Evolutionary conservation across 139 green algal genomes (phyloP).

Genomic region (Chlamydomonas schloesseri): DNA sequence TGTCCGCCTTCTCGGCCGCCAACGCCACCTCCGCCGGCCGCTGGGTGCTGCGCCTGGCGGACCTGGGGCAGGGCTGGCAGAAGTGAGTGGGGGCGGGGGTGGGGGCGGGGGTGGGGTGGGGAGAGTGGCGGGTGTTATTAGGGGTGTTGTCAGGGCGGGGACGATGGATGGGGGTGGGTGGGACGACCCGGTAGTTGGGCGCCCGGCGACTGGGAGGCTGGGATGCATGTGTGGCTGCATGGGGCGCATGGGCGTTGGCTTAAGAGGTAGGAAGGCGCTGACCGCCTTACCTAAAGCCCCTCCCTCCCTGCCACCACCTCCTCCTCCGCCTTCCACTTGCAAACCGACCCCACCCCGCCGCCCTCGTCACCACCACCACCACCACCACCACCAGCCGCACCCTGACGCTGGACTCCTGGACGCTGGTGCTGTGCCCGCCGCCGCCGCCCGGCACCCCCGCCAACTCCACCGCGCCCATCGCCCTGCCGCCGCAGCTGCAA

Average conservation of each 20-base stretch:
- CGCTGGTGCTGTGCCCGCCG: constrained; percentile 32
- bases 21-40: background rate
- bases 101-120: background rate
- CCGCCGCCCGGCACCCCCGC: too few relatives aligned
- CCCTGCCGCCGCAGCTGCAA: background rate
- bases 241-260: too few relatives aligned
- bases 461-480: background rate
- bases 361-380: background rate
- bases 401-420: background rate
- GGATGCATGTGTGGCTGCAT: too few relatives aligned
- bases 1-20: background rate
- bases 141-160: background rate
- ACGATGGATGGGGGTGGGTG: too few relatives aligned
- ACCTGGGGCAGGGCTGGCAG: constrained; percentile 26
- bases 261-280: too few relatives aligned
- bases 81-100: background rate
- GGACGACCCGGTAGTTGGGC: too few relatives aligned
- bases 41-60: constrained; percentile 21
- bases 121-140: background rate
- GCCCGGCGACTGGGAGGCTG: too few relatives aligned
- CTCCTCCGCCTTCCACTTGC: too few relatives aligned
- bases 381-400: background rate
- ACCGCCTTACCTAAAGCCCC: too few relatives aligned
- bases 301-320: too few relatives aligned
- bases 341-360: too few relatives aligned